Base-by-base conservation (phyloP, 2,329 filamentous ascomycete species). In the Furcasterigmium sp. region DNA sequence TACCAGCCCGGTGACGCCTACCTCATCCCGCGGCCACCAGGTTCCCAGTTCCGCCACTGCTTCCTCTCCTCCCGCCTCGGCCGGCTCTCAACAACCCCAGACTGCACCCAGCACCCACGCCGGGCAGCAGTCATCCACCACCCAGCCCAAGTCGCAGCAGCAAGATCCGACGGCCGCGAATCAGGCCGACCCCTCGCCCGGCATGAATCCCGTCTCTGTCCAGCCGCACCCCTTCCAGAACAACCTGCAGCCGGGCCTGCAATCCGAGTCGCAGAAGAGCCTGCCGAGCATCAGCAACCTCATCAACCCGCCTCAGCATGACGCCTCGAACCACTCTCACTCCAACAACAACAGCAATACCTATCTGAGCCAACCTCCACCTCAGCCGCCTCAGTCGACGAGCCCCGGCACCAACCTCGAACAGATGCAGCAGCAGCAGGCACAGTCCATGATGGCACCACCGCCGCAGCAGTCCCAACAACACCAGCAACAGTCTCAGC, bases 261-360 rank as follows among this genome's bases (percentile, higher is more conserved):
- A 65, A 26, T 48, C 61, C 55, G 74, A 78, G 48, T 71, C 75
- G 43, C 48, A 50, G 32, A 84, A 87, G 64, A 88, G 87, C 67
- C 75, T 85, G 50, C 84, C 87, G 46, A 87, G 80, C 57, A 93
- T 93, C 70, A 84, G 83, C 58, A 91, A 91, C 65, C 75, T 94
- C 54, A 90, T 93, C 68, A 84, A 93, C 58, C 74, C 73, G 20
- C 69, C 76, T 23, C 75, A 80, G 47, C 59, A 70, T 53, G 69
- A 70, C 52, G 61, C 41, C 59, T 38, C 44, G 35, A 44, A 41
- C 46, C 47, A 50, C 48, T 28, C 41, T 28, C 44, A 49, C 11
- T 23, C 39, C 41, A 42, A 47, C 32, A 18, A 5, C 32, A 18
- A 18, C 32, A 35, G 32, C 32, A 35, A 18, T 30, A 42, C 38